Evolutionary conservation across 257 asterid species (phyloP).

Genomic region (Solanum tacnaense): DNA sequence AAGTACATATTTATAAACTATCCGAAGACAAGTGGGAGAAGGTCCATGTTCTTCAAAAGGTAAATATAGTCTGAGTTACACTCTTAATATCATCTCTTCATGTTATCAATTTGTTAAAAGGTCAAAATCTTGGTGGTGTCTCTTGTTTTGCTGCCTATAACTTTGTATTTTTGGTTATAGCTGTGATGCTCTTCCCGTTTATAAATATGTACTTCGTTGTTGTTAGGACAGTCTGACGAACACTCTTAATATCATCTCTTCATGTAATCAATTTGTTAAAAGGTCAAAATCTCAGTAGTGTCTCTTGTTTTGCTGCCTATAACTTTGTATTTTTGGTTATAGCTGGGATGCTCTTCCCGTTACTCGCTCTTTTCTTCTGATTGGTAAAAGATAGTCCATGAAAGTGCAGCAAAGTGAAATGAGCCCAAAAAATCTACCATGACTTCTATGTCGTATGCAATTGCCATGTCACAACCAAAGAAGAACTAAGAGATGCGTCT

Average conservation of each 20-base stretch:
- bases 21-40: conserved; percentile 92
- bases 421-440: not conserved
- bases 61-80: conserved; percentile 1
- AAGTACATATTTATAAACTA: conserved; percentile 71
- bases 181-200: not conserved
- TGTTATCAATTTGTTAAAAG: not conserved
- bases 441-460: not conserved
- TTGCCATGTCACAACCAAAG: not conserved
- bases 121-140: not conserved
- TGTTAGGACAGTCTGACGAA: not conserved
- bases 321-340: not conserved
- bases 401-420: not conserved
- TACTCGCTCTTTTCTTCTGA: not conserved
- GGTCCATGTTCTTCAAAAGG: conserved; percentile 93
- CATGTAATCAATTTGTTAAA: not conserved
- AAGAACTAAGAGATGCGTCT: not conserved
- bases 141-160: not conserved
- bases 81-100: not conserved
- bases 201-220: not conserved
- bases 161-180: not conserved
- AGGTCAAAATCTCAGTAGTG: not conserved
- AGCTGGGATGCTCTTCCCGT: not conserved
- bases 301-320: not conserved
- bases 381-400: not conserved
- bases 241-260: not conserved